Percentiles rank a stretch among this genome's conserved stretches.
Conservation (phyloP, 805 yeast species). For the Lipomyces lipofer region DNA sequence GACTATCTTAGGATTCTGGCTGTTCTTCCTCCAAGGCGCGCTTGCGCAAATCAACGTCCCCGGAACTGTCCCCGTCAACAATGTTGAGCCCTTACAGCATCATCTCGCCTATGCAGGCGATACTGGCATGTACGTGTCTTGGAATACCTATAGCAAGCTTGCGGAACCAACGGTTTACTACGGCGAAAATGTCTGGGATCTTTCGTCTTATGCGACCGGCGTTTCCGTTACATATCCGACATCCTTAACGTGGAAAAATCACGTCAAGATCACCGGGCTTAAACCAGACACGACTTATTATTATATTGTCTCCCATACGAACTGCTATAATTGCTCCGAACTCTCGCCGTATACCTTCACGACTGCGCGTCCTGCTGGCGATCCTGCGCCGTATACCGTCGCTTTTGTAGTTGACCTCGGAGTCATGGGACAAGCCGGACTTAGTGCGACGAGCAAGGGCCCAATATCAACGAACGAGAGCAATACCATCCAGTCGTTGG, state of each 20-base stretch:
- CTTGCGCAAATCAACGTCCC: slow-evolving; percentile 7
- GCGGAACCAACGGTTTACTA: slow-evolving; percentile 31
- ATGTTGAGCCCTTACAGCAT: slow-evolving; percentile 16
- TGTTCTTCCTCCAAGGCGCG: too few relatives aligned
- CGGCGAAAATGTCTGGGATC: slow-evolving; percentile 23
- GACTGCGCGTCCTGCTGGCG: slow-evolving; percentile 13
- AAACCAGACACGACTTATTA: slow-evolving; percentile 34
- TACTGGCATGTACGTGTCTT: slow-evolving; percentile 30
- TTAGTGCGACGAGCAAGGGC: neutral
- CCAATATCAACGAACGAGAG: neutral
- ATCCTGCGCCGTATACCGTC: slow-evolving; percentile 8
- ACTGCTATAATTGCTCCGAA: slow-evolving; percentile 12
- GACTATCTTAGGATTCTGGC: too few relatives aligned
- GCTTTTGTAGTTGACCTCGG: slow-evolving; percentile 15
- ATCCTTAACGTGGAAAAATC: slow-evolving; percentile 33
- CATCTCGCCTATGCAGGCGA: slow-evolving; percentile 28
- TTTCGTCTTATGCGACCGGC: slow-evolving; percentile 2
- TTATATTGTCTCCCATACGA: slow-evolving; percentile 30
- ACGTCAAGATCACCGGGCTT: slow-evolving; percentile 31
- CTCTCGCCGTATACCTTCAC: slow-evolving; percentile 9
- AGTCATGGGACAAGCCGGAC: slow-evolving; percentile 5
- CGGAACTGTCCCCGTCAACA: slow-evolving; percentile 2
- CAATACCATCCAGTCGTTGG: slow-evolving; percentile 11
- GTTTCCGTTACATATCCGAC: slow-evolving; percentile 30
- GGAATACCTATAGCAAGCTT: slow-evolving; percentile 32